Conservation (phyloP, 78 protist genomes). For the Dictyostelium brefeldianum region DNA sequence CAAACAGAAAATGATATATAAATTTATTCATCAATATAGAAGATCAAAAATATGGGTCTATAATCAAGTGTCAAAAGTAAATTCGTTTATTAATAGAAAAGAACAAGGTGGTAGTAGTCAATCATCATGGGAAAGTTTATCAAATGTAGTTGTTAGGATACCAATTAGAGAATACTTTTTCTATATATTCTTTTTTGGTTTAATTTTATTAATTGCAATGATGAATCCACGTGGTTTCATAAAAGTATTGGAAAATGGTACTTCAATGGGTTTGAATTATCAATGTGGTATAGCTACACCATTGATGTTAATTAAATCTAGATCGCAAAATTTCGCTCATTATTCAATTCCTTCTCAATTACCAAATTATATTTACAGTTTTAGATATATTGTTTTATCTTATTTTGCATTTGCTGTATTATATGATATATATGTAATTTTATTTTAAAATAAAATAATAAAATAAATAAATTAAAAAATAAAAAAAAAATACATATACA, state of each 20-base stretch:
- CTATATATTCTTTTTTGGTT: slow-evolving; percentile 50
- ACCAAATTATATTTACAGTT: not conserved
- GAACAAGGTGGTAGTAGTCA: not conserved
- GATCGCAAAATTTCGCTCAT: slow-evolving; percentile 6
- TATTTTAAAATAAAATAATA: not conserved
- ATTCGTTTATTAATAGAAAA: slow-evolving; percentile 13
- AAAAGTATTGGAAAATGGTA: slow-evolving; percentile 38
- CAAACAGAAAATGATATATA: not conserved
- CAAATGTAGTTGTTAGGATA: not conserved
- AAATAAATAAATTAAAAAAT: not conserved
- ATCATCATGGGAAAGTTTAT: not conserved
- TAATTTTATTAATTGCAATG: slow-evolving; percentile 49
- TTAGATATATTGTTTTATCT: slow-evolving; percentile 32
- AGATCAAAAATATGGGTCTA: not conserved
- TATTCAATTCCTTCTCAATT: slow-evolving; percentile 54
- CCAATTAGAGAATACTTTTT: slow-evolving; percentile 53
- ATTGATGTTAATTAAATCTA: slow-evolving; percentile 29
- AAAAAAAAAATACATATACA: not conserved
- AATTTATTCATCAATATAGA: slow-evolving; percentile 2
- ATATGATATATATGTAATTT: slow-evolving; percentile 45
- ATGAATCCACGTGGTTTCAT: slow-evolving; percentile 72
- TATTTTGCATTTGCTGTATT: slow-evolving; percentile 79
- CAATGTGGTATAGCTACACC: slow-evolving; percentile 45
- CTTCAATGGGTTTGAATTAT: slow-evolving; percentile 49
- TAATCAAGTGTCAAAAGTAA: not conserved